These are phyloP conservation scores for Neurospora tetraspora DNA, from an alignment of 495 filamentous ascomycete genomes.

Conservation along the genomic window DNA sequence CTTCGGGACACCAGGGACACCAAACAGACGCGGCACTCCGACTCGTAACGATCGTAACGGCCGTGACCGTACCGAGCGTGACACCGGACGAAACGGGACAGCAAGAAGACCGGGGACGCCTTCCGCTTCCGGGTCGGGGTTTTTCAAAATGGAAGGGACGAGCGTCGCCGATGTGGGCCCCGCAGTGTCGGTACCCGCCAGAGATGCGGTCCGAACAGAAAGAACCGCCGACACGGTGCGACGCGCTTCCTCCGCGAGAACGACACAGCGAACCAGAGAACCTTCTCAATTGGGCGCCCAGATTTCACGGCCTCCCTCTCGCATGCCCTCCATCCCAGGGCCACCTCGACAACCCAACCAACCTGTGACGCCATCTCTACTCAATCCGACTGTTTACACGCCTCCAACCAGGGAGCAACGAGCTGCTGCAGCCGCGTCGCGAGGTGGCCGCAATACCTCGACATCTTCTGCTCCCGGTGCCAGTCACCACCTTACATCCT, in stretches of 20 bases:
- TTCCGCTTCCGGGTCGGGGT: background rate
- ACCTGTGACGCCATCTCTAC: background rate
- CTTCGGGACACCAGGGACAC: background rate
- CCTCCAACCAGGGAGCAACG: background rate
- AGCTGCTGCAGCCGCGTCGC: constrained; percentile 2
- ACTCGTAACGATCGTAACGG: background rate
- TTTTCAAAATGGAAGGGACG: background rate
- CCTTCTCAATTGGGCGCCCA: background rate
- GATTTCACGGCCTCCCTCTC: background rate
- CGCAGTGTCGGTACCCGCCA: background rate
- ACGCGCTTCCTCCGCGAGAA: background rate
- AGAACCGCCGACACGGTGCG: background rate
- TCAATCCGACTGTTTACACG: background rate
- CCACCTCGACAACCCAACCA: background rate
- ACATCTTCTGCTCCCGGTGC: background rate
- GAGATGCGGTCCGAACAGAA: background rate
- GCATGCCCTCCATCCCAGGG: background rate
- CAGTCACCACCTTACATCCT: constrained; percentile 7
- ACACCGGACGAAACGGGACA: background rate
- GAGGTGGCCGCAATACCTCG: background rate
- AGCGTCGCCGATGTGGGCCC: background rate
- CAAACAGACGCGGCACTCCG: background rate
- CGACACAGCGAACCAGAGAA: background rate
- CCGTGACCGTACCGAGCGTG: background rate
- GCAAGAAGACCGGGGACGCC: background rate